Evolutionary conservation across 306 rosid species (phyloP).

Genomic region (Gastrolobium bilobum): DNA sequence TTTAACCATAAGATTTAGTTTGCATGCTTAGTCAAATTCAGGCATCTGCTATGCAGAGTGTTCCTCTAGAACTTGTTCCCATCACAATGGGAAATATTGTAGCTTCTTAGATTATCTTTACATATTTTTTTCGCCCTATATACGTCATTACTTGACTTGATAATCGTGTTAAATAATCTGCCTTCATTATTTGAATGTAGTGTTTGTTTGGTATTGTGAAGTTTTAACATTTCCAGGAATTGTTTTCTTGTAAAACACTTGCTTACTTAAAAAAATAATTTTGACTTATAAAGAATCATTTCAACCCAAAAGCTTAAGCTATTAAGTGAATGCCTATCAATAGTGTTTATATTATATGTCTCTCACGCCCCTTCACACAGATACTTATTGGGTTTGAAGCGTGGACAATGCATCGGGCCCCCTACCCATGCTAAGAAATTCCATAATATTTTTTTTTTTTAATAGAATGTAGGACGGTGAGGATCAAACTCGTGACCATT

Average conservation of each 20-base stretch:
- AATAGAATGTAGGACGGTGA: too few relatives aligned
- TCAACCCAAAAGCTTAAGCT: too few relatives aligned
- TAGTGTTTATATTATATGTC: too few relatives aligned
- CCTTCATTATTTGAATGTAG: constrained; percentile 1
- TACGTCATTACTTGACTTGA: constrained; percentile 9
- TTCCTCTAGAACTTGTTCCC: constrained; percentile 31
- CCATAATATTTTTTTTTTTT: too few relatives aligned
- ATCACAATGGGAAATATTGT: background rate
- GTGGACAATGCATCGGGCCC: too few relatives aligned
- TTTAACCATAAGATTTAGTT: constrained; percentile 12
- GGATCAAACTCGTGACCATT: too few relatives aligned
- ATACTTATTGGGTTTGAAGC: too few relatives aligned
- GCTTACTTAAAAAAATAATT: background rate
- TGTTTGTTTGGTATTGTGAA: background rate
- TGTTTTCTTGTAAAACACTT: background rate
- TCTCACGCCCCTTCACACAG: too few relatives aligned
- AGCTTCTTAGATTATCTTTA: background rate
- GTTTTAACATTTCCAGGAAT: background rate
- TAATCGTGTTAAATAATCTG: constrained; percentile 5
- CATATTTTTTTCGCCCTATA: background rate
- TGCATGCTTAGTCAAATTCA: constrained; percentile 2
- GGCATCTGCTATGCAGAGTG: constrained; percentile 3
- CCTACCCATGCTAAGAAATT: too few relatives aligned
- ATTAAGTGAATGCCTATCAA: too few relatives aligned
- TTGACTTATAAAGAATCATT: too few relatives aligned